Percentiles rank a stretch among this genome's conserved stretches.
phyloP scores from a whole-genome alignment of 1,139 yeast genomes.

The Yamadazyma sp. region DNA sequence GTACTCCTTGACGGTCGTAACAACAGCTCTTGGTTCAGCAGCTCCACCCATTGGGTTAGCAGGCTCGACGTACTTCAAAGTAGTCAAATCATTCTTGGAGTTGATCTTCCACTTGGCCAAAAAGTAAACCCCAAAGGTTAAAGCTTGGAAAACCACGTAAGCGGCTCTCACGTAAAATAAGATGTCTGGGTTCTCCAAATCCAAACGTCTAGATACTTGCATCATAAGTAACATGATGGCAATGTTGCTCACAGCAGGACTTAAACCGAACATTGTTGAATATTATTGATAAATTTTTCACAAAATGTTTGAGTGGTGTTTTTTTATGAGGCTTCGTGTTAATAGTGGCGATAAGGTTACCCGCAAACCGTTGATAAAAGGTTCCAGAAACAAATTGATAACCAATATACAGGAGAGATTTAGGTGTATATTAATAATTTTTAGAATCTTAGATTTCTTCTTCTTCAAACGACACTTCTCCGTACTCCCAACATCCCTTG shows the following conservation, averaged over 20 bases:
- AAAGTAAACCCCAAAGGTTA: conserved; percentile 68
- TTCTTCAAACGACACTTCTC: conserved; percentile 70
- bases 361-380: conserved; percentile 4
- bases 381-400: conserved; percentile 2
- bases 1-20: conserved; percentile 92
- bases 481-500: conserved; percentile 79
- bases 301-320: neutral
- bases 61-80: conserved; percentile 87
- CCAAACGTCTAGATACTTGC: conserved; percentile 90
- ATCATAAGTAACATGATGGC: conserved; percentile 94
- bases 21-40: conserved; percentile 68
- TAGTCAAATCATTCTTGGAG: conserved; percentile 85
- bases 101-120: conserved; percentile 60
- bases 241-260: conserved; percentile 85
- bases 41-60: conserved; percentile 79
- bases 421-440: neutral
- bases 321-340: neutral
- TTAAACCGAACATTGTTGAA: conserved; percentile 44
- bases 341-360: conserved; percentile 3
- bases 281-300: neutral
- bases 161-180: conserved; percentile 75
- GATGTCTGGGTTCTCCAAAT: conserved; percentile 81
- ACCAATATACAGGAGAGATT: neutral
- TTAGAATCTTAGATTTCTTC: conserved; percentile 15
- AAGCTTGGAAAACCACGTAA: conserved; percentile 64